Percentiles rank a stretch among this genome's conserved stretches.
These are phyloP conservation scores for Epichloe coenophiala DNA, from an alignment of 2,329 filamentous ascomycete species.

Conservation along the genomic window DNA sequence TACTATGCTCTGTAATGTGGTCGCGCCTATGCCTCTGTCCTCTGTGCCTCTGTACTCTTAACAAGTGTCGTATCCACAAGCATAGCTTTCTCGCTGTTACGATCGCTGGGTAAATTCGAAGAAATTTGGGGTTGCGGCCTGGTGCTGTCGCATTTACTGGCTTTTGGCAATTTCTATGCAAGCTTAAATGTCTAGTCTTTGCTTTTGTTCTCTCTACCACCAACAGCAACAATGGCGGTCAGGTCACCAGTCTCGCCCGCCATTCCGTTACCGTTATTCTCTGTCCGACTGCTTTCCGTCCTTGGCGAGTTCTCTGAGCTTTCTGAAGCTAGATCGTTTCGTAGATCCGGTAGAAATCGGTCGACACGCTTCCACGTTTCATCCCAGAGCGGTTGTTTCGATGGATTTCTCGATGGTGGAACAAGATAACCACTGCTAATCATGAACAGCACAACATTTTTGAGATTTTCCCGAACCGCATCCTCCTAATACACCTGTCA, in stretches of 20 bases:
- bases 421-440: conserved; percentile 75
- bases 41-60: too few species aligned
- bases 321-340: conserved; percentile 42
- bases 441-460: conserved; percentile 95
- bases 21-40: too few species aligned
- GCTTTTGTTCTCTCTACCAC: neutral
- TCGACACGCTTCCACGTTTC: conserved; percentile 55
- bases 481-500: conserved; percentile 52
- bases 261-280: neutral
- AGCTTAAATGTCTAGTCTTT: neutral
- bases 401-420: conserved; percentile 45
- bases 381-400: conserved; percentile 42
- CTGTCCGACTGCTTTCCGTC: neutral
- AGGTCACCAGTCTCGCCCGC: neutral
- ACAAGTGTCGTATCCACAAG: too few species aligned
- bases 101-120: too few species aligned
- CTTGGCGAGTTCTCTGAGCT: conserved; percentile 12
- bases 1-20: too few species aligned
- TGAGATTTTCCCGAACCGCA: conserved; percentile 86
- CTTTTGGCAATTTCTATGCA: neutral
- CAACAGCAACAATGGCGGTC: neutral
- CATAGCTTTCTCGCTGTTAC: too few species aligned
- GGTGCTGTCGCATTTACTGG: neutral
- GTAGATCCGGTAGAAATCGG: conserved; percentile 48
- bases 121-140: neutral